These are phyloP conservation scores for Pseudophaeomoniella oleicola DNA, from an alignment of 2,329 filamentous ascomycete species.

Conservation along the genomic window DNA sequence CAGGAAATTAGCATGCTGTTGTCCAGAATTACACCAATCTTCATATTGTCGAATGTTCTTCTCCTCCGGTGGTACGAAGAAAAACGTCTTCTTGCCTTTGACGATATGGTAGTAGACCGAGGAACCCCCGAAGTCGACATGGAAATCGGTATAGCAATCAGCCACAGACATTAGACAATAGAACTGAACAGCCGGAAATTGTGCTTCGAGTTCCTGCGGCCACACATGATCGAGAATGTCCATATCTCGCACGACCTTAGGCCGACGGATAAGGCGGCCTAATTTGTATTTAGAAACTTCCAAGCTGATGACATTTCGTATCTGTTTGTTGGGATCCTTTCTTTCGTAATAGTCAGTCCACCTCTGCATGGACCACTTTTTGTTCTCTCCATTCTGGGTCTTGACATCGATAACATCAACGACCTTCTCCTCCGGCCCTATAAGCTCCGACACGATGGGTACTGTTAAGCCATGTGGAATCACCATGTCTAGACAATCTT, in stretches of 20 bases:
- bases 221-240: conserved; percentile 37
- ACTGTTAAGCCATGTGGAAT: conserved; percentile 51
- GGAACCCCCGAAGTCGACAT: conserved; percentile 57
- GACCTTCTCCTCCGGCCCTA: conserved; percentile 42
- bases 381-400: conserved; percentile 50
- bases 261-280: conserved; percentile 46
- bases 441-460: conserved; percentile 46
- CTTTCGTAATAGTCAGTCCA: conserved; percentile 58
- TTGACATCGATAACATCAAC: conserved; percentile 58
- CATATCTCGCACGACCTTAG: conserved; percentile 50
- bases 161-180: conserved; percentile 58
- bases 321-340: conserved; percentile 41
- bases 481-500: conserved; percentile 54
- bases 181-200: conserved; percentile 51
- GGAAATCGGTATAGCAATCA: conserved; percentile 58
- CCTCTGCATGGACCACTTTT: conserved; percentile 49
- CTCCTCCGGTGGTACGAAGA: conserved; percentile 56
- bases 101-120: conserved; percentile 58
- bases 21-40: conserved; percentile 53
- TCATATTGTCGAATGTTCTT: conserved; percentile 57
- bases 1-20: conserved; percentile 52
- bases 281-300: conserved; percentile 52
- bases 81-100: conserved; percentile 55
- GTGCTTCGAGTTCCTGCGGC: conserved; percentile 35
- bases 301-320: conserved; percentile 55